Conservation (phyloP, 352 stramenopile species). For the Globisporangium abappressorium region DNA sequence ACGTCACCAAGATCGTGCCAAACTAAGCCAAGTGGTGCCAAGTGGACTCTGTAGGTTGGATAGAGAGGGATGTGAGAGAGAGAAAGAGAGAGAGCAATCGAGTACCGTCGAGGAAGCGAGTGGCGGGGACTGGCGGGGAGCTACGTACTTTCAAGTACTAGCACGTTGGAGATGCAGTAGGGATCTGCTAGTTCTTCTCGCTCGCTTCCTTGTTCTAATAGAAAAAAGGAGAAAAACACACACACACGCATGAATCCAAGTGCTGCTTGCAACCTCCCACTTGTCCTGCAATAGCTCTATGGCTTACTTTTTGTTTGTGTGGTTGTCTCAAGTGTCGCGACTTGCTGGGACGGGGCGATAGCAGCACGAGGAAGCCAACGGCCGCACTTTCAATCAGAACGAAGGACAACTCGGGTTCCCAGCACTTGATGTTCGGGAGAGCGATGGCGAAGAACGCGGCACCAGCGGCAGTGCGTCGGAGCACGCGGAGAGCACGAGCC, state of each 20-base stretch:
- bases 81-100: neutral
- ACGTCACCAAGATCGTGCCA: constrained; percentile 81
- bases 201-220: constrained; percentile 7
- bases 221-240: constrained; percentile 12
- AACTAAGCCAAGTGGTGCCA: constrained; percentile 23
- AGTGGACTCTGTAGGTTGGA: constrained; percentile 2
- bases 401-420: neutral
- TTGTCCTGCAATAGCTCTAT: neutral
- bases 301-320: neutral
- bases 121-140: neutral
- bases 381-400: neutral
- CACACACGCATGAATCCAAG: neutral
- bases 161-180: neutral
- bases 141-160: neutral
- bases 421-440: neutral
- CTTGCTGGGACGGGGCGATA: neutral
- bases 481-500: neutral
- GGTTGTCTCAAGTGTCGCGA: neutral
- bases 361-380: neutral
- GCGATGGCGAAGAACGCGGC: neutral
- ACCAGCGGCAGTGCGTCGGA: neutral
- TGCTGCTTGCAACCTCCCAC: neutral
- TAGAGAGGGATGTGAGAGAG: constrained; percentile 2
- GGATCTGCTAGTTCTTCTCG: neutral
- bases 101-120: neutral